These are phyloP conservation scores for Spizellomyces sp. DNA, from an alignment of 192 early-diverging fungal genomes.

Conservation along the genomic window DNA sequence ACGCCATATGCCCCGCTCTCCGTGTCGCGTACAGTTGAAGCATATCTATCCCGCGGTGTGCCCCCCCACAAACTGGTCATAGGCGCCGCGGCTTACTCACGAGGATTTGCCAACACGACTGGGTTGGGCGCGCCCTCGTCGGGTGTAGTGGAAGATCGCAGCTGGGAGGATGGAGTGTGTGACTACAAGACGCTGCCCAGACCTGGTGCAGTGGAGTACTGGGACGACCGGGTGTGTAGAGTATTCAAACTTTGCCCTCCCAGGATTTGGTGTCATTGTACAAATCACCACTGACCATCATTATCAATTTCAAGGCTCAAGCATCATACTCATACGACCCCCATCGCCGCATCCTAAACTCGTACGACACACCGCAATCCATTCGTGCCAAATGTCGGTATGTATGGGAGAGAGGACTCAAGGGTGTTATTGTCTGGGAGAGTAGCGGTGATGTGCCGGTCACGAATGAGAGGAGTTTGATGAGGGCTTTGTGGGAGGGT, in stretches of 20 bases:
- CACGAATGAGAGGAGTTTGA: slow-evolving; percentile 33
- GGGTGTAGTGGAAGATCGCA: slow-evolving; percentile 72
- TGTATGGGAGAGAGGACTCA: slow-evolving; percentile 44
- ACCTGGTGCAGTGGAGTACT: slow-evolving; percentile 66
- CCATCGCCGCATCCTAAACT: slow-evolving; percentile 67
- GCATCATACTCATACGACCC: slow-evolving; percentile 84
- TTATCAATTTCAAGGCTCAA: slow-evolving; percentile 36
- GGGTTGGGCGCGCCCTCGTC: slow-evolving; percentile 47
- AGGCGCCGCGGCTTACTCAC: slow-evolving; percentile 89
- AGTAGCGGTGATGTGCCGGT: slow-evolving; percentile 46
- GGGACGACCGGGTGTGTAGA: slow-evolving; percentile 60
- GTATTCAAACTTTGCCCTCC: too few species aligned
- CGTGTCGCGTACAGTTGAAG: slow-evolving; percentile 66
- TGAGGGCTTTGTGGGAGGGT: slow-evolving; percentile 34
- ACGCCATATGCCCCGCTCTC: slow-evolving; percentile 64
- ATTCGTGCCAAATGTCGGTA: slow-evolving; percentile 46
- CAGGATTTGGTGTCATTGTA: too few species aligned
- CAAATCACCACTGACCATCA: too few species aligned
- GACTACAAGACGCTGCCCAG: slow-evolving; percentile 84
- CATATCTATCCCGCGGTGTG: slow-evolving; percentile 73
- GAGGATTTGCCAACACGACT: slow-evolving; percentile 87
- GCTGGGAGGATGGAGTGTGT: slow-evolving; percentile 89
- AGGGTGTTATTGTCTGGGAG: slow-evolving; percentile 60
- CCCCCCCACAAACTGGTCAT: slow-evolving; percentile 83
- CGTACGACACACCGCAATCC: slow-evolving; percentile 70